These are phyloP conservation scores for Stephanodiscus triporus DNA, from an alignment of 108 stramenopile species.

Conservation along the genomic window DNA sequence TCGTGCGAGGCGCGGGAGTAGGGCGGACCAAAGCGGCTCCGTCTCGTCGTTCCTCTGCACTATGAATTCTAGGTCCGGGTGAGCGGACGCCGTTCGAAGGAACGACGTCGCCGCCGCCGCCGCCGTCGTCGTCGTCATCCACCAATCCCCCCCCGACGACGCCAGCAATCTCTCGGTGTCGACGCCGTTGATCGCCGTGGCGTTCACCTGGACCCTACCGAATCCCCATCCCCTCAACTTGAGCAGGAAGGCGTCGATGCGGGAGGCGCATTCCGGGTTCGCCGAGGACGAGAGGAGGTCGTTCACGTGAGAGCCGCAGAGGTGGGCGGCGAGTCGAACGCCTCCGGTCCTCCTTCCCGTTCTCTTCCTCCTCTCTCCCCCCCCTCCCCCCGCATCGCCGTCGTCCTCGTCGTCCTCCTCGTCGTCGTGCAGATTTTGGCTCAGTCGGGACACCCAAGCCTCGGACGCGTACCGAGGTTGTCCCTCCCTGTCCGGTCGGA, in stretches of 20 bases:
- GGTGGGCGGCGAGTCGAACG: slow-evolving; percentile 89
- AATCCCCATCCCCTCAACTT: slow-evolving; percentile 74
- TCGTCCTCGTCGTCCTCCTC: neutral
- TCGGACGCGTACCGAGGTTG: slow-evolving; percentile 80
- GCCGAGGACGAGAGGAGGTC: slow-evolving; percentile 65
- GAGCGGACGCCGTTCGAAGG: slow-evolving; percentile 33
- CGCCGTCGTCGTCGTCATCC: no score
- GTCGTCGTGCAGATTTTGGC: slow-evolving; percentile 20
- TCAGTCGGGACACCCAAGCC: slow-evolving; percentile 69
- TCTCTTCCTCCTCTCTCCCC: neutral
- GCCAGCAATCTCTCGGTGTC: slow-evolving; percentile 72
- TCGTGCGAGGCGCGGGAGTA: slow-evolving; percentile 32
- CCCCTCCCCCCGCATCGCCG: neutral
- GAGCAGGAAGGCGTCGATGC: slow-evolving; percentile 67
- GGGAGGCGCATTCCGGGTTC: slow-evolving; percentile 10
- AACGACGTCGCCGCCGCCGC: slow-evolving; percentile 43
- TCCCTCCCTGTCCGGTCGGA: slow-evolving; percentile 93
- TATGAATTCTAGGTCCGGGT: slow-evolving; percentile 86
- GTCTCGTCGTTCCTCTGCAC: slow-evolving; percentile 93
- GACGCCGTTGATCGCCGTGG: slow-evolving; percentile 93
- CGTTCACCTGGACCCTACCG: slow-evolving; percentile 92
- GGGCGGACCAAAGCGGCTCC: slow-evolving; percentile 74
- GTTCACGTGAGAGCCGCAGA: slow-evolving; percentile 88
- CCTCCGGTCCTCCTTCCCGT: neutral
- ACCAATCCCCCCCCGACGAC: slow-evolving; percentile 66